These are phyloP conservation scores for Kluyveromyces siamensis DNA, from an alignment of 805 yeast species.

Conservation along the genomic window DNA sequence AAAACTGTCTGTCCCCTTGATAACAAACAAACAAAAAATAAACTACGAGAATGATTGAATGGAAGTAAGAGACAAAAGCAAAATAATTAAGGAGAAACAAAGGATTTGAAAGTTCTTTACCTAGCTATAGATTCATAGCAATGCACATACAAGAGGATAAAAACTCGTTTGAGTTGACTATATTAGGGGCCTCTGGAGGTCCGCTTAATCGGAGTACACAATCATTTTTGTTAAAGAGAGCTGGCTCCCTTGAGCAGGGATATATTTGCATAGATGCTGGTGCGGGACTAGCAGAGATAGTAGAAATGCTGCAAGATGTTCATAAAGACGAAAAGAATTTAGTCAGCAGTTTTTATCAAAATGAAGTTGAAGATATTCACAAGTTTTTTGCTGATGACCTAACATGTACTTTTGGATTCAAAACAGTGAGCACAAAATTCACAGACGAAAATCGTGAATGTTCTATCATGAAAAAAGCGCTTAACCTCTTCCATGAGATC, in stretches of 20 bases:
- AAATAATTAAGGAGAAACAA: too few relatives aligned
- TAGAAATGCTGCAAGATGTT: constrained; percentile 29
- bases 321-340: constrained; percentile 1
- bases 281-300: constrained; percentile 50
- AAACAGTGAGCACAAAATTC: constrained; percentile 6
- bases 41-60: too few relatives aligned
- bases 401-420: constrained; percentile 11
- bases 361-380: constrained; percentile 14
- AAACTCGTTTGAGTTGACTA: constrained; percentile 45
- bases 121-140: too few relatives aligned
- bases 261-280: constrained; percentile 74
- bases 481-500: constrained; percentile 30
- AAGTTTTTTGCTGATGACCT: constrained; percentile 9
- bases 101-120: too few relatives aligned
- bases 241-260: constrained; percentile 25
- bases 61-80: too few relatives aligned
- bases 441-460: constrained; percentile 5
- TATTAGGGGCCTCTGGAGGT: constrained; percentile 79
- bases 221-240: constrained; percentile 55
- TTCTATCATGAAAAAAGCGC: constrained; percentile 26
- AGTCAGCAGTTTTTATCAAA: constrained; percentile 17
- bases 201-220: constrained; percentile 69
- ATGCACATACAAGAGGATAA: neutral
- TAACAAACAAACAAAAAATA: too few relatives aligned
- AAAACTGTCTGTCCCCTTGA: too few relatives aligned